Base-by-base conservation (phyloP, 768 basidiomycete species). In the Phylloporus rhodoxanthus region DNA sequence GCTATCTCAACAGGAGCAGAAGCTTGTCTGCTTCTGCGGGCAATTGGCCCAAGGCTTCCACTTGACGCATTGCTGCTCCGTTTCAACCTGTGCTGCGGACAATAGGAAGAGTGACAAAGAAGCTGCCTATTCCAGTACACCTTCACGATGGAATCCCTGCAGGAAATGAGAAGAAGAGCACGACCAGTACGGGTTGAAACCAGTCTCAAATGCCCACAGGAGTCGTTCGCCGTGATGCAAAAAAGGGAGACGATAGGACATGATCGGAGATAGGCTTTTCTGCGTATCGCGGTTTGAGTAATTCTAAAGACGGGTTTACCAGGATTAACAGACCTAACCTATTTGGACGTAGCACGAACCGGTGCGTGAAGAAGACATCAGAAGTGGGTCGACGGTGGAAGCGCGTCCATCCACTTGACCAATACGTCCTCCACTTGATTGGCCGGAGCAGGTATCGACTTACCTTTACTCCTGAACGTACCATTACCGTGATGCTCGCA, bases 201-300 rank as follows among this genome's bases (percentile, higher is more conserved):
- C 40, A 20, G 52, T 41, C 33, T 23, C 21, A 70, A 72, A 61
- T 57, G 79, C 80, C 77, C 67, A 84, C 75, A 85, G 69, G 13
- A 0, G 82, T 41, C 79, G 28, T 29, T 29, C 23, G 26, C 8
- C 29, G 29, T 30, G 26, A 78, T 80, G 66, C 85, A 81, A 23
- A 63, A 39, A 51, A 43, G 25, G 42, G 43, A 65, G 53, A 34
- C 52, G 55, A 43, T 60, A 61, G 20, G 52, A 48, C 30, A 53
- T 64, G 45, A 69, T 64, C 53, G 60, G 62, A 55, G 56, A 67
- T 65, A 58, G 51, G 58, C 59, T 65, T 58, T 62, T 50, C 38
- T 47, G 61, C 26, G 23, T 19, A 52, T 33, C 29, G 11, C 29
- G 29, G 29, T 30, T 14, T 7, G 20, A 40, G 50, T 46, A 38